Base-by-base conservation (phyloP, 306 rosid genomes). In the Mimosa pudica region DNA sequence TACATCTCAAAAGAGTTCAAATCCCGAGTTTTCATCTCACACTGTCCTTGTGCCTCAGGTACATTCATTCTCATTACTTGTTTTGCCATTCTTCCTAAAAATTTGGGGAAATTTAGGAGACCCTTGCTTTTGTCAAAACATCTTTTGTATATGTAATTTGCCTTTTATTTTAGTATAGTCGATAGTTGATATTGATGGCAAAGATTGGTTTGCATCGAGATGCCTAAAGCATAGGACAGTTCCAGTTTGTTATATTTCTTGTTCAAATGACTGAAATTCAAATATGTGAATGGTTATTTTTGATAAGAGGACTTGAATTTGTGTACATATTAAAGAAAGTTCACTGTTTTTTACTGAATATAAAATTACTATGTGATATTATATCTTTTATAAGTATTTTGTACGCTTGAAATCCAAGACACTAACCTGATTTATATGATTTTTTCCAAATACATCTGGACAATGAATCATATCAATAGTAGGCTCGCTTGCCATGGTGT, bases 1-100 rank as follows among this genome's bases (percentile, higher is more conserved):
- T 74, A 69, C 89, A 64, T 89, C 97, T 62, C 87, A 87, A 60
- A 83, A 81, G 82, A 74, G 88, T 66, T 71, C 92, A 52, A 82
- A 74, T 80, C 55, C 70, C 54, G 91, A 86, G 68, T 84, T 64
- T 71, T 79, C 92, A 55, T 71, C 92, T 42, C 76, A 84, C 16
- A 57, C 75, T 61, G 51, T 77, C 71, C 80, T 46, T 77, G 82
- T 79, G 75, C 41, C 85, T 6, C 95, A 89, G 97, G 97, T 91
- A 78, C 57, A 65, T 64, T 51, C 61, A 79, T 42, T 61, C 38
- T 71, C 63, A 41, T 77, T 60, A 14, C 55, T 5, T 80, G 62
- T 64, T 72, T 42, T 11, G 61, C 55, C 49, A 64, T 61, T 73
- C 17, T 11, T 62, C 51, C 69, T 61, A 60, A 70, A 71, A 75